Percentiles rank a stretch among this genome's conserved stretches.
These are phyloP conservation scores for Aspergillus hancockii DNA, from an alignment of 495 filamentous ascomycete genomes.

Conservation along the genomic window DNA sequence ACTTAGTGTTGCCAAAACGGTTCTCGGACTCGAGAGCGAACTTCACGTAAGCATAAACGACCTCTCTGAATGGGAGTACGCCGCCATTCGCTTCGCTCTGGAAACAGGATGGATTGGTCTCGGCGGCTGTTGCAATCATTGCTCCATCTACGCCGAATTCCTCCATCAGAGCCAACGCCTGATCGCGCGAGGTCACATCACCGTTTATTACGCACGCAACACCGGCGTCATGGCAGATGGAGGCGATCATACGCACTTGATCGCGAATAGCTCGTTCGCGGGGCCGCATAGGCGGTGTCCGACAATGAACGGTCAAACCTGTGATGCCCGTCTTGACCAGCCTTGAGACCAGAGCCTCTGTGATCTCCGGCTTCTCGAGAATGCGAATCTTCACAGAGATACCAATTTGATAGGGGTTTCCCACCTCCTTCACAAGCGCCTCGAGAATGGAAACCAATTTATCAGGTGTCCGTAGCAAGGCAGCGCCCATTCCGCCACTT, in stretches of 20 bases:
- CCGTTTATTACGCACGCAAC: slow-evolving; percentile 95
- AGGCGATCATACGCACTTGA: slow-evolving; percentile 76
- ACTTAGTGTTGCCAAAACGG: slow-evolving; percentile 89
- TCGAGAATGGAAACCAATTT: slow-evolving; percentile 77
- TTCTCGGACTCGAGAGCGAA: slow-evolving; percentile 76
- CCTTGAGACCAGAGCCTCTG: slow-evolving; percentile 69
- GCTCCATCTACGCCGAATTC: slow-evolving; percentile 87
- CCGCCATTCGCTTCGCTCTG: slow-evolving; percentile 63
- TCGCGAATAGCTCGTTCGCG: slow-evolving; percentile 82
- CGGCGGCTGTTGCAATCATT: slow-evolving; percentile 94
- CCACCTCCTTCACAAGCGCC: slow-evolving; percentile 76
- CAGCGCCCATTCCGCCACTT: slow-evolving; percentile 90
- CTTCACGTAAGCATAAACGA: slow-evolving; percentile 72
- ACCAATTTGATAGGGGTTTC: slow-evolving; percentile 74
- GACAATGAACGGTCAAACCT: slow-evolving; percentile 90
- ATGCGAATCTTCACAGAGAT: slow-evolving; percentile 95
- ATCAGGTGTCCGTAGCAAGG: slow-evolving; percentile 80
- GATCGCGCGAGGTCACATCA: slow-evolving; percentile 71
- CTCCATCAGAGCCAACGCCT: slow-evolving; percentile 64
- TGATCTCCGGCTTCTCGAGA: slow-evolving; percentile 71
- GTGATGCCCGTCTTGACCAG: slow-evolving; percentile 85
- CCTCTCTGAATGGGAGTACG: slow-evolving; percentile 67
- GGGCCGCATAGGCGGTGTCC: slow-evolving; percentile 93
- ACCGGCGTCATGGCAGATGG: slow-evolving; percentile 75
- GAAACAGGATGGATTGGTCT: slow-evolving; percentile 86